Base-by-base conservation (phyloP, 805 yeast species). In the Yamadazyma philogaea region DNA sequence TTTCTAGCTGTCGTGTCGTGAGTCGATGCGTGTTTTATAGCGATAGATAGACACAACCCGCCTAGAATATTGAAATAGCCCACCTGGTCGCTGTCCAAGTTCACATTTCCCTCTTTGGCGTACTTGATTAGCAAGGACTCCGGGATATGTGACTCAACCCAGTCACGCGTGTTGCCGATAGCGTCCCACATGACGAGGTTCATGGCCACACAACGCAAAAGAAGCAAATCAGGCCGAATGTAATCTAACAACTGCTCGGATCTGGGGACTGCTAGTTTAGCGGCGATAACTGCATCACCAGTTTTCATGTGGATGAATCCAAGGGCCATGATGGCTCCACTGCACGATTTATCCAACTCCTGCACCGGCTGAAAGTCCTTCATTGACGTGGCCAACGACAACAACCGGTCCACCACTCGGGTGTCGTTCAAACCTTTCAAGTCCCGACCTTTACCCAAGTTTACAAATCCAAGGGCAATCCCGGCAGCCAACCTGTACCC, bases 401-500 rank as follows among this genome's bases (percentile, higher is more conserved):
- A 56, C 27, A 88, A 63, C 37, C 66, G 68, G 45, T 83, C 88
- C 18, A 81, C 77, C 4, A 85, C 75, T 51, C 75, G 81, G 0
- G 83, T 72, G 55, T 84, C 93, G 46, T 75, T 75, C 34, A 79
- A 60, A 0, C 81, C 81, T 37, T 74, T 66, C 37, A 83, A 60
- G 45, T 75, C 78, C 40, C 75, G 75, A 1, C 93, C 95, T 43
- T 78, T 77, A 0, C 95, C 96, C 22, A 89, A 60, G 54, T 90
- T 89, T 12, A 89, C 81, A 43, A 82, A 77, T 0, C 99, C 99
- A 14, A 90, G 62, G 0, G 96, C 79, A 32, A 91, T 77, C 0
- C 99, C 99, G 1, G 95, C 95, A 1, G 95, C 86, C 10, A 87
- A 65, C 42, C 95, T 67, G 54, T 90, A 91, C 1, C 90, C 85